phyloP scores from a whole-genome alignment of 768 basidiomycete genomes.

The Calocybe indica region DNA sequence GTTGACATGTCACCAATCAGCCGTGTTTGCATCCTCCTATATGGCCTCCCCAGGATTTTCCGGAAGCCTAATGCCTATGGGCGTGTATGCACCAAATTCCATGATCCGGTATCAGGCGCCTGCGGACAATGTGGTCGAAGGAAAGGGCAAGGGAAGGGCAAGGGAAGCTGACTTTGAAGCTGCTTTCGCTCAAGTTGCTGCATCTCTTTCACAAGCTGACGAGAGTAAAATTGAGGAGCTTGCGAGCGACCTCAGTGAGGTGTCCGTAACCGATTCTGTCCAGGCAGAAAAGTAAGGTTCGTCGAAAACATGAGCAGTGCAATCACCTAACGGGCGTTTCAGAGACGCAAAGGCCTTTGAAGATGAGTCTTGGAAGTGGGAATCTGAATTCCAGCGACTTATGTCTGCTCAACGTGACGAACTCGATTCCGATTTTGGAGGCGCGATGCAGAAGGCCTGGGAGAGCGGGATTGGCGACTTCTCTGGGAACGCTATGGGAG shows the following conservation, averaged over 20 bases:
- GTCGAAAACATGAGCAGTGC: no score
- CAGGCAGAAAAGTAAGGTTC: no score
- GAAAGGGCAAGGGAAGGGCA: conserved; percentile 75
- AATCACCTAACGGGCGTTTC: not conserved
- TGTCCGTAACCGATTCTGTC: no score
- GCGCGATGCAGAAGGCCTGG: conserved; percentile 60
- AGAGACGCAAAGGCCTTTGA: conserved; percentile 2
- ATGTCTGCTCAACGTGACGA: conserved; percentile 67
- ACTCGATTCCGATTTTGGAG: conserved; percentile 55
- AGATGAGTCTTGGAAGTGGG: conserved; percentile 73
- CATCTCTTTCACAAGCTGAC: conserved; percentile 41
- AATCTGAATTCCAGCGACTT: conserved; percentile 75
- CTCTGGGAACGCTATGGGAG: conserved; percentile 23
- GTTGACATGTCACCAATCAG: no score
- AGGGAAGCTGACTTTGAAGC: conserved; percentile 78
- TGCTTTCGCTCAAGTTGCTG: conserved; percentile 67
- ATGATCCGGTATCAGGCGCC: conserved; percentile 25
- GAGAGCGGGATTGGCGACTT: conserved; percentile 46
- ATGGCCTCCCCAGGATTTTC: conserved; percentile 28
- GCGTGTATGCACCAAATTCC: conserved; percentile 27
- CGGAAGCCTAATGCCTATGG: conserved; percentile 31
- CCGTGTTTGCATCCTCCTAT: conserved; percentile 19
- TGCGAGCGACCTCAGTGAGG: not conserved
- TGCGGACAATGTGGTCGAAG: conserved; percentile 18
- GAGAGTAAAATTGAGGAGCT: conserved; percentile 17